Conservation (phyloP, 192 early-diverging fungal species). For the Entomortierella lignicola region DNA sequence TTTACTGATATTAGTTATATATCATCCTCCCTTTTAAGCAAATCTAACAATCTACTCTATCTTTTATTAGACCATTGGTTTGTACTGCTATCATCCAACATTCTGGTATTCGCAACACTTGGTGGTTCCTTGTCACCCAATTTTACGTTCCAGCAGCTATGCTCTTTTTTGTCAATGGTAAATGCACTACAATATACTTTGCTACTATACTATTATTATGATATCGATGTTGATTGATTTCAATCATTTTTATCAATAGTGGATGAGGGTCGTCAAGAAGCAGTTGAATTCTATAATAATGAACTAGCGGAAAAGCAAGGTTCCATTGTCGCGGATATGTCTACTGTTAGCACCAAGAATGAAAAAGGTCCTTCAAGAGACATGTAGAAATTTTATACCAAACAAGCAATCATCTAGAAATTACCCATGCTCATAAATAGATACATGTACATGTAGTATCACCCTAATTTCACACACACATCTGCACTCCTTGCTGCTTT, state of each 20-base stretch:
- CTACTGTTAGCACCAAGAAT: too few species aligned
- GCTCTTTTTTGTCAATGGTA: constrained; percentile 36
- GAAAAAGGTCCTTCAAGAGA: too few species aligned
- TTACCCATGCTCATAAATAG: too few species aligned
- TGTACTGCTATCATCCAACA: constrained; percentile 37
- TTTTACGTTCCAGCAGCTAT: constrained; percentile 36
- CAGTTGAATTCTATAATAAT: constrained; percentile 26
- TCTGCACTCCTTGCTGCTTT: too few species aligned
- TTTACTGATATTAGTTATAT: not conserved
- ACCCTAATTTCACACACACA: too few species aligned
- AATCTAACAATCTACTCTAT: not conserved
- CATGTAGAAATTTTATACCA: too few species aligned
- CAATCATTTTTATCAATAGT: too few species aligned
- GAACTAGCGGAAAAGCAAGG: constrained; percentile 31
- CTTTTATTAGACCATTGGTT: constrained; percentile 15
- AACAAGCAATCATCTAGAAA: too few species aligned
- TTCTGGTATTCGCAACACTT: constrained; percentile 27
- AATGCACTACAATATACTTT: not conserved
- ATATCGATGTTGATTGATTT: not conserved
- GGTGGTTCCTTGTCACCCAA: constrained; percentile 32
- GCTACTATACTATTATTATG: not conserved
- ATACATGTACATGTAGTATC: too few species aligned
- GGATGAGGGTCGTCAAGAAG: constrained; percentile 29
- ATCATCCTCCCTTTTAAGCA: too few species aligned
- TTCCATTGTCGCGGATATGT: too few species aligned